Evolutionary conservation across 2,329 filamentous ascomycete species (phyloP), one percentile per base, ranked within the genome.

Genomic region (Aspergillus fijiensis): DNA sequence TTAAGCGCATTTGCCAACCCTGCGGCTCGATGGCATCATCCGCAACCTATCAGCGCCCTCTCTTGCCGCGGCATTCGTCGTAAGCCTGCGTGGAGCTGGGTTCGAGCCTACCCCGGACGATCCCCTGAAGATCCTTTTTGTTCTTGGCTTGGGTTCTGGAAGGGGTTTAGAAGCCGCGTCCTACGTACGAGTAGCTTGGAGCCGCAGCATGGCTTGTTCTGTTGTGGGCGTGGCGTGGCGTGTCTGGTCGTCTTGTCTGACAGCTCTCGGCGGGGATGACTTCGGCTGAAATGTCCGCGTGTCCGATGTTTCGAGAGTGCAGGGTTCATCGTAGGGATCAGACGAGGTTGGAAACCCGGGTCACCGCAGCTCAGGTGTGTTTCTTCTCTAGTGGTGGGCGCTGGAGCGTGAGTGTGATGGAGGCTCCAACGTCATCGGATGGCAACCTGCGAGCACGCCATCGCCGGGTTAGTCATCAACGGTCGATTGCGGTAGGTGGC

Each of bases 21-120:
- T 45, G 51, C 53, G 65, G 64, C 52, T 55, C 61, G 57, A 66
- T 67, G 61, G 65, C 64, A 64, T 63, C 65, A 66, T 66, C 60
- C 29, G 45, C 60, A 16, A 45, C 39, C 39, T 45, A 45, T 45
- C 59, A 53, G 54, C 54, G 54, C 55, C 58, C 47, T 29, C 49
- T 31, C 47, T 31, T 45, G 39, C 39, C 39, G 39, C 39, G 39
- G 33, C 11, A 16, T 29, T 16, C 11, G 33, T 35, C 33, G 33
- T 35, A 12, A 16, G 23, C 23, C 23, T 23, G 23, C 23, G 23
- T 23, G 23, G 23, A 23, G 33, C 33, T 16, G 33, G 3, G 33
- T 12, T 35, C 33, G 14, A 35, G 11, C 33, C 39, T 45, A 45
- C 39, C 39, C 39, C 39, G 39, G 39, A 45, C 16, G 39, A 45